Evolutionary conservation across 2,329 filamentous ascomycete genomes (phyloP), one percentile per base, ranked within the genome.

Genomic region (Graphilbum ipis-grandicollis): DNA sequence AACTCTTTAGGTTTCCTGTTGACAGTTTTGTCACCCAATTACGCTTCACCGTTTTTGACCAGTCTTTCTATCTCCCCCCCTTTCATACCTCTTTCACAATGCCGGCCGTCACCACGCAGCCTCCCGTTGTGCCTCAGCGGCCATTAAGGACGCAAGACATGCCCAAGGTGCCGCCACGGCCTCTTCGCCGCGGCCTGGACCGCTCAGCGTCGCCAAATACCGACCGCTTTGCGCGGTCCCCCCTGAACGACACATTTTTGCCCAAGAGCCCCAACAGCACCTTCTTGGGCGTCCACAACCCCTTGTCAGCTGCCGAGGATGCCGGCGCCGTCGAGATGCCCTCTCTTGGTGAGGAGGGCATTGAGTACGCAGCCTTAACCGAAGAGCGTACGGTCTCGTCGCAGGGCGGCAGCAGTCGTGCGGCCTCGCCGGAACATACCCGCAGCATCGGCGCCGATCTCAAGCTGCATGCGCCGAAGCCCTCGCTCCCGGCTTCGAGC

Each of bases 391-490:
- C 29, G 33, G 58, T 52, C 47, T n/a, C 21, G 19, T 51, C 55
- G 28, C 50, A 62, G 46, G 58, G 68, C 50, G 51, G 53, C 43
- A 40, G 43, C 46, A 53, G 44, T 41, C 38, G 40, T 17, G 35
- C 40, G 12, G 72, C 56, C 25, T 66, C 70, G 5, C 74, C 79
- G 9, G 68, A 79, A 48, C 78, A 90, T 54, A 86, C 78, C 17
- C 75, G 81, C 50, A 83, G 77, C 47, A 66, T 93, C 39, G 78
- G 72, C 45, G 74, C 79, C 39, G 82, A 93, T 51, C 60, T 94
- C 48, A 80, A 90, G 56, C 71, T 96, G 40, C 75, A 93, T 57
- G 85, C 86, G 40, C 88, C 88, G 3, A 90, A 77, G 57, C 85
- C 88, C 6, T 92, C 85, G 13, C 65, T 93, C 44, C 79, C 86